phyloP scores from a whole-genome alignment of 495 filamentous ascomycete species.

The Penicillium psychrofluorescens region DNA sequence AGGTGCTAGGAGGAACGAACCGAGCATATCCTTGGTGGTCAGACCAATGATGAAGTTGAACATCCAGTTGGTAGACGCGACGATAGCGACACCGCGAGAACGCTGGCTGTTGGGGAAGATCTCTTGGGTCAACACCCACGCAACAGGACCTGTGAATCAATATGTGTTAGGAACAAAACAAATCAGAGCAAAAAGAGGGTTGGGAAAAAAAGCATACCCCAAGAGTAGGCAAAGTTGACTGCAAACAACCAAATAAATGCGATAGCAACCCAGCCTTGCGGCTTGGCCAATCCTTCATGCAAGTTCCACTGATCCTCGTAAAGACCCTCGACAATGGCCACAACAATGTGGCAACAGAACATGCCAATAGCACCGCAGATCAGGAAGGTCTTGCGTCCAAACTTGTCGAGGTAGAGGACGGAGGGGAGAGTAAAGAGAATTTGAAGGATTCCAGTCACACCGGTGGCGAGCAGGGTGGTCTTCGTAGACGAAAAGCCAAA shows the following conservation, averaged over 20 bases:
- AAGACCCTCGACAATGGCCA: conserved; percentile 30
- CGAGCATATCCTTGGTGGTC: conserved; percentile 33
- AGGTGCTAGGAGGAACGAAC: too few relatives aligned
- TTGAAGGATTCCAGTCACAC: conserved; percentile 64
- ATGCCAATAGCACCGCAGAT: conserved; percentile 66
- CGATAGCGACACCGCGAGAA: conserved; percentile 31
- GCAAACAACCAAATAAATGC: conserved; percentile 38
- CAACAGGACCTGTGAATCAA: conserved; percentile 13
- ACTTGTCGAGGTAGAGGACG: conserved; percentile 65
- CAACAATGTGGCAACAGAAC: conserved; percentile 45
- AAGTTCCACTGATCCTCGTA: conserved; percentile 26
- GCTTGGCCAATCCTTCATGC: conserved; percentile 12
- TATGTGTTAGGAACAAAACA: not conserved
- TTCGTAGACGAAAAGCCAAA: conserved; percentile 31
- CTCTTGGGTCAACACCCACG: conserved; percentile 34
- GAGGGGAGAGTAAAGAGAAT: conserved; percentile 61
- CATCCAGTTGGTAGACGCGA: conserved; percentile 36
- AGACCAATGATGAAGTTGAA: conserved; percentile 38
- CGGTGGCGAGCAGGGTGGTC: conserved; percentile 56
- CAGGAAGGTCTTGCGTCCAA: conserved; percentile 61
- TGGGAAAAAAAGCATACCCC: conserved; percentile 12
- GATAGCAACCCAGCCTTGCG: conserved; percentile 34
- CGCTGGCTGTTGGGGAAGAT: conserved; percentile 36
- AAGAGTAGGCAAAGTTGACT: conserved; percentile 37
- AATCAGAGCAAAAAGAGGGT: too few relatives aligned